Percentiles rank a stretch among this genome's conserved stretches.
Evolutionary conservation across 2,329 filamentous ascomycete genomes (phyloP).

Genomic region (Polychaeton citri): DNA sequence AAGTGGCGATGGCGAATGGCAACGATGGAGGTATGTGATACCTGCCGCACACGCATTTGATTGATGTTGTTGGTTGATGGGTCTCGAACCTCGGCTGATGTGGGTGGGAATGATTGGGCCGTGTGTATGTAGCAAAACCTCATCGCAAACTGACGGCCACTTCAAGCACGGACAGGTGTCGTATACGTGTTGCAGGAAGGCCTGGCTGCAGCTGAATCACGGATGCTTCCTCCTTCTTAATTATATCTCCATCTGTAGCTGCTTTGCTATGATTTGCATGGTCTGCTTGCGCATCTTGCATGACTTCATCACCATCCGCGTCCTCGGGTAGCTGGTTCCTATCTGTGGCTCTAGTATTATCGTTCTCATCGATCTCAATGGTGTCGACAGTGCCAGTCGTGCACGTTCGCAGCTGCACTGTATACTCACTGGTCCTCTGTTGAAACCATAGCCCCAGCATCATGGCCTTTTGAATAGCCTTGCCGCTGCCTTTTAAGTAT

Average conservation of each 20-base stretch:
- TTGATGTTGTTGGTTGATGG: too few relatives aligned
- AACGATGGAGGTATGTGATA: too few relatives aligned
- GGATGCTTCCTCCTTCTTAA: conserved; percentile 15
- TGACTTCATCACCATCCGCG: conserved; percentile 1
- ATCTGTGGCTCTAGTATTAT: conserved; percentile 4
- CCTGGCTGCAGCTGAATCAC: background rate
- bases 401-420: conserved; percentile 47
- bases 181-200: conserved; percentile 28
- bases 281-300: background rate
- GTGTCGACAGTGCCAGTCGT: conserved; percentile 57
- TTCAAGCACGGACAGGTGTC: conserved; percentile 20
- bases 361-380: conserved; percentile 29
- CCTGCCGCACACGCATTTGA: too few relatives aligned
- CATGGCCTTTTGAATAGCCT: conserved; percentile 51
- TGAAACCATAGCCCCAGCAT: conserved; percentile 53
- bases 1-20: too few relatives aligned
- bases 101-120: too few relatives aligned
- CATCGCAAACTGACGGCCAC: conserved; percentile 19
- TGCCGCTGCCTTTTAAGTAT: conserved; percentile 50
- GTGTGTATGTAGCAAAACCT: conserved; percentile 1
- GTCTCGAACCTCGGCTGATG: too few relatives aligned
- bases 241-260: background rate
- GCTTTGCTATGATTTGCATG: conserved; percentile 1
- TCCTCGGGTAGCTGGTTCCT: conserved; percentile 1
- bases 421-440: conserved; percentile 41